Conservation (phyloP, 345 rosid species). For the Camelina hispida region DNA sequence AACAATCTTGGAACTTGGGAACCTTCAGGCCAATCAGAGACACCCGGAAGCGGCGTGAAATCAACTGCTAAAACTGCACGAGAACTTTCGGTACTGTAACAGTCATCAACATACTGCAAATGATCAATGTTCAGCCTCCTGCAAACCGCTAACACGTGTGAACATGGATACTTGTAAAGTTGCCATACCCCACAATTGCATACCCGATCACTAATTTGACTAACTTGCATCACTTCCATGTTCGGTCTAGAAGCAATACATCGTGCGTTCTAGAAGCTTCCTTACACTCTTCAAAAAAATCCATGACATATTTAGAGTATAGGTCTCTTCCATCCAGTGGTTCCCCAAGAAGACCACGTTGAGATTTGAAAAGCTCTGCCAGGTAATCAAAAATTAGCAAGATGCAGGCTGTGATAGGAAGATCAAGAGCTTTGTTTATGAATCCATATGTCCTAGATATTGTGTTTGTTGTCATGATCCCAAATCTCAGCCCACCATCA, state of each 20-base stretch:
- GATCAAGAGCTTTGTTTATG: constrained; percentile 4
- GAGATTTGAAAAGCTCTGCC: constrained; percentile 11
- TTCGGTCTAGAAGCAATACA: not conserved
- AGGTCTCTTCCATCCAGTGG: not conserved
- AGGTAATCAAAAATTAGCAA: constrained; percentile 16
- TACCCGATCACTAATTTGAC: not conserved
- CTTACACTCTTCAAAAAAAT: constrained; percentile 9
- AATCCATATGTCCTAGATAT: not conserved
- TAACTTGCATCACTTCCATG: constrained; percentile 6
- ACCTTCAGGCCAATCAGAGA: not conserved
- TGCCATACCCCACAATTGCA: constrained; percentile 13
- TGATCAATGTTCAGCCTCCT: constrained; percentile 19
- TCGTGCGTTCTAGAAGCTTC: not conserved
- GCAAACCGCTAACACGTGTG: constrained; percentile 24
- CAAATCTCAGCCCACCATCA: not conserved
- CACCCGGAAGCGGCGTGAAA: not conserved
- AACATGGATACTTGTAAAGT: constrained; percentile 14
- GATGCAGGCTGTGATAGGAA: constrained; percentile 14
- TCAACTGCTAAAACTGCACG: not conserved
- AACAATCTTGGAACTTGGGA: not conserved
- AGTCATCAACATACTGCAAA: constrained; percentile 30
- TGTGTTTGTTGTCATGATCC: not conserved
- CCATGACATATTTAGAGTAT: not conserved
- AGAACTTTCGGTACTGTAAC: not conserved
- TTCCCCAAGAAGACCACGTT: not conserved